Evolutionary conservation across 768 basidiomycete genomes (phyloP).

Genomic region (Baorangia bicolor): DNA sequence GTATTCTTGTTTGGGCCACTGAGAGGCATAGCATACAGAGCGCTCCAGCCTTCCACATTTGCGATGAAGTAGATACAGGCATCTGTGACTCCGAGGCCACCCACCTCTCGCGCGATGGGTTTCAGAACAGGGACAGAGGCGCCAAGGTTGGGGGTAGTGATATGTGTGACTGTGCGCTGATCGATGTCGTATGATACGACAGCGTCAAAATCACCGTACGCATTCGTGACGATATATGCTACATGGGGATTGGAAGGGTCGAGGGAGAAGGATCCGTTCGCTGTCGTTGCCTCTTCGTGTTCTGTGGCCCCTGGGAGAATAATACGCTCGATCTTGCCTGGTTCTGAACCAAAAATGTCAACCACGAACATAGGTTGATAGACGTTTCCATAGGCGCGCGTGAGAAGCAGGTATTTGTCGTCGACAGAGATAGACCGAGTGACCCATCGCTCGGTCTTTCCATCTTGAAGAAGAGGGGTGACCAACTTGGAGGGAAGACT

Average conservation of each 20-base stretch:
- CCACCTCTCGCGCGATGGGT: constrained; percentile 37
- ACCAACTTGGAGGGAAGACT: constrained; percentile 34
- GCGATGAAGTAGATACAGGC: constrained; percentile 34
- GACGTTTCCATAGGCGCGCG: constrained; percentile 27
- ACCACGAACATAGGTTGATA: constrained; percentile 34
- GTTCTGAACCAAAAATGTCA: constrained; percentile 31
- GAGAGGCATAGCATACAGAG: constrained; percentile 31
- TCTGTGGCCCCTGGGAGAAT: constrained; percentile 36
- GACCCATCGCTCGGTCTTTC: constrained; percentile 34
- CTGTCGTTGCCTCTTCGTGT: constrained; percentile 26
- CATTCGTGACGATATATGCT: constrained; percentile 36
- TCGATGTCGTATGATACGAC: constrained; percentile 36
- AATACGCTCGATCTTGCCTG: constrained; percentile 29
- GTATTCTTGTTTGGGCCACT: constrained; percentile 26
- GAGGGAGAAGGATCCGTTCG: constrained; percentile 30
- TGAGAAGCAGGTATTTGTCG: constrained; percentile 37
- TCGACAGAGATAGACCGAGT: constrained; percentile 37
- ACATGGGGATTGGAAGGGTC: constrained; percentile 30
- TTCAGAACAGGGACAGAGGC: constrained; percentile 31
- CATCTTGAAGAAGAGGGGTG: constrained; percentile 32
- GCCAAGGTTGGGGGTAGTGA: constrained; percentile 36
- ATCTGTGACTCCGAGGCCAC: constrained; percentile 24
- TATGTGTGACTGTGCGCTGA: constrained; percentile 32
- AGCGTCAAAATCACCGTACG: constrained; percentile 40
- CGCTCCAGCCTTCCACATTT: constrained; percentile 41